Conservation (phyloP, 1,284 basidiomycete species). For the Coniferiporia weirii region DNA sequence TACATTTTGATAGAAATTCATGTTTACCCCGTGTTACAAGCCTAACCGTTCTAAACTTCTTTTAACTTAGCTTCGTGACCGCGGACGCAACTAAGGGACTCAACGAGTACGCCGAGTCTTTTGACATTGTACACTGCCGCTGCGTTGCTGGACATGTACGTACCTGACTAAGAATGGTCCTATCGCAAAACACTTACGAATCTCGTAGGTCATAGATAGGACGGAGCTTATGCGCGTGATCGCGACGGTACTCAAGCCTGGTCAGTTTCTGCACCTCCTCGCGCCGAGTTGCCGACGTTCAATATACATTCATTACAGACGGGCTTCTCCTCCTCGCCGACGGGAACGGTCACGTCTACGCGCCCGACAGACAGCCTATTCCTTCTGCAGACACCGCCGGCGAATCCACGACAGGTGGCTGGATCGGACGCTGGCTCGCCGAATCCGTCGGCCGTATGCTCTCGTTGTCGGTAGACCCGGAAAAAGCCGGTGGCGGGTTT, state of each 20-base stretch:
- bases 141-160: conserved; percentile 18
- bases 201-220: conserved; percentile 8
- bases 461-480: neutral
- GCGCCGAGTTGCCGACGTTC: neutral
- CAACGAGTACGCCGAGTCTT: conserved; percentile 9
- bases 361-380: neutral
- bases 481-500: conserved; percentile 4
- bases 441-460: conserved; percentile 3
- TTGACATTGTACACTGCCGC: conserved; percentile 16
- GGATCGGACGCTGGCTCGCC: conserved; percentile 4
- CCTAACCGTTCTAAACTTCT: neutral
- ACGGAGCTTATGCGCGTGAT: conserved; percentile 7
- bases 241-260: conserved; percentile 12
- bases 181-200: neutral
- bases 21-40: neutral
- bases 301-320: neutral
- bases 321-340: conserved; percentile 13
- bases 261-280: neutral
- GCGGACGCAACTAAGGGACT: conserved; percentile 13
- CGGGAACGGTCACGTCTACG: conserved; percentile 6
- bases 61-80: conserved; percentile 8
- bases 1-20: neutral
- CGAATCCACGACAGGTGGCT: neutral
- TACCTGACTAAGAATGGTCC: neutral
- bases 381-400: neutral